Evolutionary conservation across 345 rosid genomes (phyloP), one percentile per base, ranked within the genome.

Genomic region (Citrus glauca): DNA sequence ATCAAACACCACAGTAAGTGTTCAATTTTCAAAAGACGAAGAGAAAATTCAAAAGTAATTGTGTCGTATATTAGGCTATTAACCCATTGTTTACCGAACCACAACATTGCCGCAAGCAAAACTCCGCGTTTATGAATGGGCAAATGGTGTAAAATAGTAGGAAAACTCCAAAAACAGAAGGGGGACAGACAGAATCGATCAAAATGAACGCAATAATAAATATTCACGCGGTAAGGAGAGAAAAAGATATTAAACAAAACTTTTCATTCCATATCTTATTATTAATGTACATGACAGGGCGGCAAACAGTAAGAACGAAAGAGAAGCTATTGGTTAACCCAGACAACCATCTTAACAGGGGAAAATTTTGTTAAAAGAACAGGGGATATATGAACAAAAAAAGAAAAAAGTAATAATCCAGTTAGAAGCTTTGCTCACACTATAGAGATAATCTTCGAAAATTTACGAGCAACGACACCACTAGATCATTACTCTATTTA

Each of bases 211-310:
- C 50, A 45, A 45, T 45, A 45, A 45, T 2, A 45, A 1, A 13
- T 11, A 3, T 45, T 45, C 50, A 45, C 3, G 17, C 17, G 17
- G 17, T 1, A 11, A 45, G 50, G 17, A 3, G 50, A 45, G 50
- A 13, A 13, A 5, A 32, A 50, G 33, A 57, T 17, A 72, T 53
- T n/a, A 35, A 64, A 78, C 56, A 76, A 74, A 79, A 82, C 32
- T 20, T 74, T 65, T 32, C 69, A 82, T 74, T 83, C 75, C 79
- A 79, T 63, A 69, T 77, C 84, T 85, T 79, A 16, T 76, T 75
- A 22, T 74, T 42, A 76, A 73, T 82, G 24, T 77, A 83, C 89
- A 87, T 68, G 78, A 77, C 78, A 81, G 17, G 77, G 77, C 48
- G 48, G 74, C 69, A 67, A 77, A 37, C 4, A 50, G 42, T n/a